Evolutionary conservation across 2,329 filamentous ascomycete genomes (phyloP), one percentile per base, ranked within the genome.

Genomic region (Exophiala viscosa): DNA sequence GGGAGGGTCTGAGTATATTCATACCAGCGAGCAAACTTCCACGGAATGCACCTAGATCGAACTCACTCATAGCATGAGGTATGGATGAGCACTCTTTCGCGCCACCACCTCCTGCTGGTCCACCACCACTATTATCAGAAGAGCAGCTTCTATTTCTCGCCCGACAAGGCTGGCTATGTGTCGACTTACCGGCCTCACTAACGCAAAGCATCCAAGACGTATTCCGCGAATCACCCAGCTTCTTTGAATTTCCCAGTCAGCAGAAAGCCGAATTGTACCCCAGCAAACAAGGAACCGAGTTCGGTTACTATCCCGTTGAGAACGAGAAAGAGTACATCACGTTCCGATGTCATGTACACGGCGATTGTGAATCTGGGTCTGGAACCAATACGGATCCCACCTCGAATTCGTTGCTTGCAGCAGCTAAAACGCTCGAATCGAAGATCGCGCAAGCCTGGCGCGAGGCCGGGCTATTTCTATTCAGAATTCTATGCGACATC

Each of bases 261-360:
- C 38, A 43, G 6, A 61, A 61, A 44, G 35, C 36, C 13, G 23
- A 34, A 14, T 13, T 49, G n/a, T 66, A 63, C 48, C 63, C 64
- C 13, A 32, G 58, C 2, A 58, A 57, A n/a, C 48, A 50, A 18
- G 62, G 62, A 3, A 65, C 63, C 5, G 64, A 66, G 48, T 57
- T 60, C 28, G 64, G 64, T 3, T 64, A 61, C 44, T 65, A 65
- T 48, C 39, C 47, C 10, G 60, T 65, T 5, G 40, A 44, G 9
- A 45, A 52, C 15, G 63, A 66, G 45, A 66, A 66, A 45, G 61
- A 66, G 43, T 66, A 66, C 38, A 18, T 65, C 32, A 66, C 64
- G 1, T 52, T 66, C 31, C 62, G 64, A 7, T 57, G 60, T 47
- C 50, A 50, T 14, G 36, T 52, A 4, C 53, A 46, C 20, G 15